Conservation (phyloP, 164 flowering plant genomes). For the Akebia trifoliata region DNA sequence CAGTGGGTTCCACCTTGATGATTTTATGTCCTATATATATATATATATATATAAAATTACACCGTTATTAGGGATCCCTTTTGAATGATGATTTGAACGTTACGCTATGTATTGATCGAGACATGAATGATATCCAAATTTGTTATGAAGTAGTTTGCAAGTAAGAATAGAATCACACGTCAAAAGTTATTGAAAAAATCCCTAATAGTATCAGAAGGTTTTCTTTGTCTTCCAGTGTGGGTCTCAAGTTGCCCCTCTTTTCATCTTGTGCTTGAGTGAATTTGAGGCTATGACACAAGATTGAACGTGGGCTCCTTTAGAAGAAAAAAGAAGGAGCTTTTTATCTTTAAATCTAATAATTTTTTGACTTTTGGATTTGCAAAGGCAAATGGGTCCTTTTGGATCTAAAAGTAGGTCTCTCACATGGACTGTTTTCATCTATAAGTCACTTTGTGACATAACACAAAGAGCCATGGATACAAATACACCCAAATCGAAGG, state of each 20-base stretch:
- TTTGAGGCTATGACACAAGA: neutral
- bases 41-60: too few relatives aligned
- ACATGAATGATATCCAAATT: too few relatives aligned
- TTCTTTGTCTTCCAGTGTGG: neutral
- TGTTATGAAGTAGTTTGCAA: too few relatives aligned
- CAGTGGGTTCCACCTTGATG: too few relatives aligned
- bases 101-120: too few relatives aligned
- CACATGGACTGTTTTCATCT: constrained; percentile 31
- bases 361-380: neutral
- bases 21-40: too few relatives aligned
- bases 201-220: too few relatives aligned
- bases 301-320: neutral
- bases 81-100: too few relatives aligned
- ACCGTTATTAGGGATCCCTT: too few relatives aligned
- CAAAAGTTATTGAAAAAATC: neutral
- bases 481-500: constrained; percentile 8
- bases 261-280: neutral
- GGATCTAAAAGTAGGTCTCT: constrained; percentile 10
- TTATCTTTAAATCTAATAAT: too few relatives aligned
- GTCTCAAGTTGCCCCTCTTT: neutral
- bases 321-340: neutral
- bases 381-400: neutral
- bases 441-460: constrained; percentile 13
- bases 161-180: too few relatives aligned
- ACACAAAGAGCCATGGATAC: constrained; percentile 6